Conservation (phyloP, 2,329 filamentous ascomycete genomes). For the Passalora sequoiae region DNA sequence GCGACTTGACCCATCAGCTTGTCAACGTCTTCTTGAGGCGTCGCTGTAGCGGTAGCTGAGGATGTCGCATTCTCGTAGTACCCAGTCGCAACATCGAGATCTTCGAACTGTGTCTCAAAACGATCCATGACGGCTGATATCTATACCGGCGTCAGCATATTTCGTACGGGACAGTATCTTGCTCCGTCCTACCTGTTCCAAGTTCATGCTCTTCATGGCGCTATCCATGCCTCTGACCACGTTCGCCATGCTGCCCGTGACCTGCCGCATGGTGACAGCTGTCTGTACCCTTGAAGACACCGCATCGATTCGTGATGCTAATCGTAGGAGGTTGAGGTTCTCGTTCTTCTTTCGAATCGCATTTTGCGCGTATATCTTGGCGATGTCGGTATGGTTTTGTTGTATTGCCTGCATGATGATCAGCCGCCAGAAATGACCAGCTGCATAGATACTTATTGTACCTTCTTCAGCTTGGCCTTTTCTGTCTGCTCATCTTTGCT, state of each 20-base stretch:
- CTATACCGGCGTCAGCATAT: slow-evolving; percentile 33
- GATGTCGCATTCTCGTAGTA: slow-evolving; percentile 85
- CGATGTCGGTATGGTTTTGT: slow-evolving; percentile 54
- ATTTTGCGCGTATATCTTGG: slow-evolving; percentile 59
- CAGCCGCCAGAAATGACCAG: no score
- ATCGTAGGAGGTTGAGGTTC: slow-evolving; percentile 54
- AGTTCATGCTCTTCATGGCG: slow-evolving; percentile 60
- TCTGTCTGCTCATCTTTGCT: slow-evolving; percentile 57
- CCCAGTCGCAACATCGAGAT: slow-evolving; percentile 50
- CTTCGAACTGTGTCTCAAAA: slow-evolving; percentile 55
- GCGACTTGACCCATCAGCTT: slow-evolving; percentile 78
- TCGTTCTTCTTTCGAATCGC: slow-evolving; percentile 61
- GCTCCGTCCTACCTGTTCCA: slow-evolving; percentile 51
- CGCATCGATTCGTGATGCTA: slow-evolving; percentile 56
- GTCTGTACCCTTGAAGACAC: slow-evolving; percentile 58
- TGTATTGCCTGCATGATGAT: slow-evolving; percentile 49
- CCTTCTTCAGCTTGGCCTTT: slow-evolving; percentile 59
- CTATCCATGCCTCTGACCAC: slow-evolving; percentile 58
- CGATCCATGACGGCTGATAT: slow-evolving; percentile 63
- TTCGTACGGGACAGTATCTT: no score
- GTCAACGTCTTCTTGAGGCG: slow-evolving; percentile 78
- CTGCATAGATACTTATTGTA: no score
- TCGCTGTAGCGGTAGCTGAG: slow-evolving; percentile 69
- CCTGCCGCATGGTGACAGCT: slow-evolving; percentile 58
- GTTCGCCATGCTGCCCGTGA: slow-evolving; percentile 58